Percentiles rank a stretch among this genome's conserved stretches.
Evolutionary conservation across 2,329 filamentous ascomycete genomes (phyloP).

Genomic region (Sordariomycetes sp.): DNA sequence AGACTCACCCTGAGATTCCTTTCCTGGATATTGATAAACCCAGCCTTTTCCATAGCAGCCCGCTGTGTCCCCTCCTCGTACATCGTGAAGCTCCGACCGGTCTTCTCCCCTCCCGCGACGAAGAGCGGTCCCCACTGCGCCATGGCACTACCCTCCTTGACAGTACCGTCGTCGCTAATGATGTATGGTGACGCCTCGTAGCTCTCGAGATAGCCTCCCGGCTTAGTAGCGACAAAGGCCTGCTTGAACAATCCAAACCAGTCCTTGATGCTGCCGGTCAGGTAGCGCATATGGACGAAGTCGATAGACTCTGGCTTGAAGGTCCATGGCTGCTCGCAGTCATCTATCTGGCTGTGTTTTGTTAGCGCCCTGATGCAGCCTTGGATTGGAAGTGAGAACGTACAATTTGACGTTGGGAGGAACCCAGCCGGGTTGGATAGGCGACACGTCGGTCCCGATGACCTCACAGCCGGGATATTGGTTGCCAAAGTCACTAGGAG

Average conservation of each 20-base stretch:
- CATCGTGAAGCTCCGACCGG: constrained; percentile 16
- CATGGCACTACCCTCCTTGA: constrained; percentile 12
- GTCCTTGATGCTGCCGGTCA: constrained; percentile 41
- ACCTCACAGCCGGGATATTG: constrained; percentile 26
- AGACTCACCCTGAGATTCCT: constrained; percentile 22
- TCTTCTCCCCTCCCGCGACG: constrained; percentile 16
- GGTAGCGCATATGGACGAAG: constrained; percentile 45
- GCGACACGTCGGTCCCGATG: constrained; percentile 40
- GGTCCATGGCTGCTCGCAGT: constrained; percentile 37
- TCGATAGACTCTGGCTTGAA: constrained; percentile 38
- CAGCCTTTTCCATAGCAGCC: constrained; percentile 17
- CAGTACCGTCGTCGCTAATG: constrained; percentile 11
- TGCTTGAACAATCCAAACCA: constrained; percentile 38
- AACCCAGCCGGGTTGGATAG: constrained; percentile 41
- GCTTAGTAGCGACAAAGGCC: constrained; percentile 31
- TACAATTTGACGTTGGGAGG: constrained; percentile 20
- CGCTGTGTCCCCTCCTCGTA: constrained; percentile 16
- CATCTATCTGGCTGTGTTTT: constrained; percentile 33
- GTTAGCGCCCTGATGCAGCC: not conserved
- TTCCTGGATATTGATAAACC: constrained; percentile 26
- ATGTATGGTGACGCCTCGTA: constrained; percentile 20
- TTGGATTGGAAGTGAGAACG: not conserved
- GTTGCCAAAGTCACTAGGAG: constrained; percentile 30
- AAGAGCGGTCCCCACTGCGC: constrained; percentile 20
- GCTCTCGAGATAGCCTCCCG: constrained; percentile 26